These are phyloP conservation scores for Moelleriella libera DNA, from an alignment of 2,329 filamentous ascomycete genomes.

Conservation along the genomic window DNA sequence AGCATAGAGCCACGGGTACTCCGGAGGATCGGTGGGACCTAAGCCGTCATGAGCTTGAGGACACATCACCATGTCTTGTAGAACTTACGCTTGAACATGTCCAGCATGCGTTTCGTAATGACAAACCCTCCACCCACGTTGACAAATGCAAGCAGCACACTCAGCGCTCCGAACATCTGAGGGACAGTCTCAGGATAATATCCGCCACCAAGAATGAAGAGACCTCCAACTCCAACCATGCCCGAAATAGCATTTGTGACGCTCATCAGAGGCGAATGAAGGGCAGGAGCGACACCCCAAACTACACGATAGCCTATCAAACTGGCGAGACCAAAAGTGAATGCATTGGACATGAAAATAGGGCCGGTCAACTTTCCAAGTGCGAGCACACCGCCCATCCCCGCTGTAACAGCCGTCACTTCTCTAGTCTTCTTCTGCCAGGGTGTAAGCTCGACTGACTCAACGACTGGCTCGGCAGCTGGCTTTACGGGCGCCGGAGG, in stretches of 20 bases:
- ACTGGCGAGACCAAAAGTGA: slow-evolving; percentile 72
- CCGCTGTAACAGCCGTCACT: slow-evolving; percentile 59
- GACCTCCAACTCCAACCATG: slow-evolving; percentile 78
- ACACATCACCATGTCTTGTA: not conserved
- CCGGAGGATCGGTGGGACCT: slow-evolving; percentile 70
- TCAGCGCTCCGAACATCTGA: slow-evolving; percentile 62
- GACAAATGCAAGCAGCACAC: slow-evolving; percentile 74
- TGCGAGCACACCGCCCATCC: slow-evolving; percentile 61
- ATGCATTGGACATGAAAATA: slow-evolving; percentile 76
- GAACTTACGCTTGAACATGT: slow-evolving; percentile 64
- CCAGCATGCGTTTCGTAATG: slow-evolving; percentile 85
- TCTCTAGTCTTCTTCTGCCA: slow-evolving; percentile 71
- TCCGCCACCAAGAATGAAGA: slow-evolving; percentile 81
- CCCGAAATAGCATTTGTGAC: slow-evolving; percentile 88
- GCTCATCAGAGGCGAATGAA: slow-evolving; percentile 84
- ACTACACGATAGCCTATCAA: slow-evolving; percentile 80
- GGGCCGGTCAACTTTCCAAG: slow-evolving; percentile 72
- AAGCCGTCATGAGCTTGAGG: slow-evolving; percentile 6
- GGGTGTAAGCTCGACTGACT: slow-evolving; percentile 57
- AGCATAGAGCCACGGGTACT: slow-evolving; percentile 79
- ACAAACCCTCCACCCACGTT: slow-evolving; percentile 84
- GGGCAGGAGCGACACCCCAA: slow-evolving; percentile 71
- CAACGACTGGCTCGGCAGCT: slow-evolving; percentile 30
- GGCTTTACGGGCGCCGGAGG: slow-evolving; percentile 34
- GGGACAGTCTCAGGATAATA: slow-evolving; percentile 65